phyloP scores from a whole-genome alignment of 2,329 filamentous ascomycete species.

The Fusarium sp. region DNA sequence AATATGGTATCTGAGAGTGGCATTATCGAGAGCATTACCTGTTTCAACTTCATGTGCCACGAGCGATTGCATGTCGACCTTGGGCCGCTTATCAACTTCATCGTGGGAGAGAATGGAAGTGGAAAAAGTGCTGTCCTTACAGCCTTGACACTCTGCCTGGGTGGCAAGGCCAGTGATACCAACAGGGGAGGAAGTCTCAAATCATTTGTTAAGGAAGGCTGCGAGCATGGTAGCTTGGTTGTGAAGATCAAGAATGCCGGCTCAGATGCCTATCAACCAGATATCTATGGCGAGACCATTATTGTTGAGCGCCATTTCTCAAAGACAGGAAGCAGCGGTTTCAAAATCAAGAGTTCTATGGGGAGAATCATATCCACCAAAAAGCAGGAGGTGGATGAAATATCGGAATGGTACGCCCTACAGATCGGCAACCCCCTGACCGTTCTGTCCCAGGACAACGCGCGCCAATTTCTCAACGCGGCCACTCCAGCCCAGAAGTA shows the following conservation, averaged over 20 bases:
- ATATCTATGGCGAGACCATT: constrained; percentile 86
- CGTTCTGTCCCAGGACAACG: constrained; percentile 94
- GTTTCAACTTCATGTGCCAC: constrained; percentile 98
- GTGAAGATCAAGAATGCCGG: constrained; percentile 95
- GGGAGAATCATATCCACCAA: constrained; percentile 83
- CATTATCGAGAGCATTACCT: constrained; percentile 88
- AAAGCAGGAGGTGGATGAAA: constrained; percentile 89
- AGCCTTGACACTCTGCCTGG: constrained; percentile 92
- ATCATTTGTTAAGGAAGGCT: constrained; percentile 89
- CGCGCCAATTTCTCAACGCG: constrained; percentile 89
- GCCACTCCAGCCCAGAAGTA: constrained; percentile 90
- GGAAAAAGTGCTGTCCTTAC: constrained; percentile 97
- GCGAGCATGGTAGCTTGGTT: constrained; percentile 79
- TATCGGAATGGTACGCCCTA: constrained; percentile 91
- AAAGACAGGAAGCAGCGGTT: constrained; percentile 79
- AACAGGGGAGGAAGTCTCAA: constrained; percentile 93
- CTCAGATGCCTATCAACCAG: constrained; percentile 83
- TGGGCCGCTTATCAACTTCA: constrained; percentile 97
- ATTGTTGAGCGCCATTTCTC: constrained; percentile 92
- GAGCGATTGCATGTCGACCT: constrained; percentile 82
- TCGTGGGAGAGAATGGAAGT: constrained; percentile 96
- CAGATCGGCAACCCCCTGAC: constrained; percentile 98
- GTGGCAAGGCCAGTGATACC: constrained; percentile 91
- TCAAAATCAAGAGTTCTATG: constrained; percentile 84
- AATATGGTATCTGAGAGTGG: constrained; percentile 86